Percentiles rank a stretch among this genome's conserved stretches.
Conservation (phyloP, 1,284 basidiomycete species). For the Crocinoboletus sp. region DNA sequence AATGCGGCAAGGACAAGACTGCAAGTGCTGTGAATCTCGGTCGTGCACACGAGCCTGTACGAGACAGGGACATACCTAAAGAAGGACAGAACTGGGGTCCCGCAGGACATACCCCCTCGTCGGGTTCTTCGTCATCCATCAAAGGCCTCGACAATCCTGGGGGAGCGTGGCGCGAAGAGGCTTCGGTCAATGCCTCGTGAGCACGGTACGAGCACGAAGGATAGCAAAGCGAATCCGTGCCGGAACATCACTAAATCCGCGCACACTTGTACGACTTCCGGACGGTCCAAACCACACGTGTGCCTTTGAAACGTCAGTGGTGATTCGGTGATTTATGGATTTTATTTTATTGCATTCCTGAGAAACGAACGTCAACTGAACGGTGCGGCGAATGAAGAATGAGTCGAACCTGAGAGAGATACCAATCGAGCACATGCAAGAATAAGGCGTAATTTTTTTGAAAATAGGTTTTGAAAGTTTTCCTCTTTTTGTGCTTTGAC, state of each 20-base stretch:
- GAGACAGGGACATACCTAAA: conserved; percentile 1
- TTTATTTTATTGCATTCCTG: too few relatives aligned
- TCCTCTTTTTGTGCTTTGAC: conserved; percentile 5
- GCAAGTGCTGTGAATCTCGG: background rate
- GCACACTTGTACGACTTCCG: background rate
- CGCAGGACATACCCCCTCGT: background rate
- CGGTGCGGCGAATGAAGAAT: too few relatives aligned
- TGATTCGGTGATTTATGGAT: too few relatives aligned
- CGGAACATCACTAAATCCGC: background rate
- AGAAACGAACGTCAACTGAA: too few relatives aligned
- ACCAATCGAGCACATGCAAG: background rate
- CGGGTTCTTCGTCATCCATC: background rate
- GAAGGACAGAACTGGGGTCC: background rate
- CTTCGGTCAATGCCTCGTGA: background rate
- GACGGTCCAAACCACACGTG: too few relatives aligned
- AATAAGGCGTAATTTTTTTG: background rate
- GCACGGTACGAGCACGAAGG: background rate
- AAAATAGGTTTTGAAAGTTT: background rate
- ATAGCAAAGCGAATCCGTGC: background rate
- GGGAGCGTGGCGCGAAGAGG: background rate
- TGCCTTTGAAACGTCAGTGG: too few relatives aligned
- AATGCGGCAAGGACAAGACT: conserved; percentile 2
- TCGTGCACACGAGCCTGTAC: too few relatives aligned
- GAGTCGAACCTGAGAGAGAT: background rate
- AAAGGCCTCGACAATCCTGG: background rate